phyloP scores from a whole-genome alignment of 2,329 filamentous ascomycete genomes.

The Paecilomyces sp. region DNA sequence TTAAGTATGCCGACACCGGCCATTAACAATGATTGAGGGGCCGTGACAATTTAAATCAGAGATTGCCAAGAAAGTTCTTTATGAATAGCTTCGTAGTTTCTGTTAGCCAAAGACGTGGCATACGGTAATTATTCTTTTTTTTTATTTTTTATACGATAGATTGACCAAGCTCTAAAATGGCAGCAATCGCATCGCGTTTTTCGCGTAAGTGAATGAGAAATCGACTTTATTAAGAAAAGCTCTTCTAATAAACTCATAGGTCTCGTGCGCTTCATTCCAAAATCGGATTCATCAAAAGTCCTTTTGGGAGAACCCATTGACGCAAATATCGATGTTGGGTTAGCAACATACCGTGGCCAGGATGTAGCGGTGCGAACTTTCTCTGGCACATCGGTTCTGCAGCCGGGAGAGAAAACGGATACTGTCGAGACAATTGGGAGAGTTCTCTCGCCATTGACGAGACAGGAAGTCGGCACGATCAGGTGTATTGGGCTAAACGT shows the following conservation, averaged over 20 bases:
- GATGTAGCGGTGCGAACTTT: constrained; percentile 52
- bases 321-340: constrained; percentile 48
- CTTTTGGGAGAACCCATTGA: constrained; percentile 53
- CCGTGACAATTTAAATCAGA: not conserved
- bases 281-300: constrained; percentile 41
- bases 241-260: constrained; percentile 30
- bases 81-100: not conserved
- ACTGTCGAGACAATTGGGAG: constrained; percentile 25
- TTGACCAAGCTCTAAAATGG: not conserved
- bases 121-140: not conserved
- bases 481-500: constrained; percentile 54
- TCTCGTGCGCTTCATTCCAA: constrained; percentile 54
- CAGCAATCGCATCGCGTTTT: constrained; percentile 27
- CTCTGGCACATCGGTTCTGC: constrained; percentile 52
- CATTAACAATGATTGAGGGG: not conserved
- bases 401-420: constrained; percentile 46
- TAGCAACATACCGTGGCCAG: constrained; percentile 49
- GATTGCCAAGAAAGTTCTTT: not conserved
- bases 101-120: not conserved
- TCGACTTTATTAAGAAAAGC: not conserved
- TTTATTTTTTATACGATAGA: not conserved
- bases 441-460: constrained; percentile 46
- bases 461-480: constrained; percentile 48
- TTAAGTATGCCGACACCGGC: not conserved
- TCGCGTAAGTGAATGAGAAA: constrained; percentile 7